A percentile compares a stretch with the other conserved stretches of the same genome.
These are phyloP conservation scores for Gigaspora rosea DNA, from an alignment of 192 early-diverging fungal genomes.

Conservation along the genomic window DNA sequence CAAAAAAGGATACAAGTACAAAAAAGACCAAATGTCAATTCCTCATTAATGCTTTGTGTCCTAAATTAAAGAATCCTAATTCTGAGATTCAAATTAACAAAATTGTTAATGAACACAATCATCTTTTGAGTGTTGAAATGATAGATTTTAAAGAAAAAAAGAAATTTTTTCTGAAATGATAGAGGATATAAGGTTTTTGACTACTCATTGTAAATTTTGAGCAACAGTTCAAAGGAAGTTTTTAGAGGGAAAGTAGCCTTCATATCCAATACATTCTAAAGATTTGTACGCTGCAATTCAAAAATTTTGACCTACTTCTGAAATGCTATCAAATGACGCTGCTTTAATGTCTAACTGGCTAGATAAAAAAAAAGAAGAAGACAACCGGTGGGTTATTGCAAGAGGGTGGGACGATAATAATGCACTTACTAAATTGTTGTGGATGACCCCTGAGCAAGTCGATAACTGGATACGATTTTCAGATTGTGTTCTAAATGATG, in stretches of 20 bases:
- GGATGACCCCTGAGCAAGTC: background rate
- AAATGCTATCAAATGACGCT: background rate
- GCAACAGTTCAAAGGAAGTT: background rate
- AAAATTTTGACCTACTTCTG: background rate
- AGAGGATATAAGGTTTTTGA: background rate
- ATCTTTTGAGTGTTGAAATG: background rate
- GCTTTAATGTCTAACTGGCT: background rate
- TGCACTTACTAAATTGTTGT: background rate
- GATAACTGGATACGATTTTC: background rate
- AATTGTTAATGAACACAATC: background rate
- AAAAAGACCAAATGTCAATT: slow-evolving; percentile 7
- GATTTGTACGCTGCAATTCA: background rate
- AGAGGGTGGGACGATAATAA: background rate
- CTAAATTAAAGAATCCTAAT: background rate
- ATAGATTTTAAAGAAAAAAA: too few relatives aligned
- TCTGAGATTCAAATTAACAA: background rate
- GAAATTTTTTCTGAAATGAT: background rate
- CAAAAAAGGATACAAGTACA: background rate
- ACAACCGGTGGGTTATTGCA: background rate
- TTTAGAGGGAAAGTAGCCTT: background rate
- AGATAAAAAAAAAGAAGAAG: background rate
- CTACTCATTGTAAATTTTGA: background rate
- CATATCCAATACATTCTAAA: background rate
- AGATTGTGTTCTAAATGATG: slow-evolving; percentile 3
- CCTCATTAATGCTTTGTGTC: background rate